Conservation (phyloP, 108 stramenopile genomes). For the Mayamaea pseudoterrestris region DNA sequence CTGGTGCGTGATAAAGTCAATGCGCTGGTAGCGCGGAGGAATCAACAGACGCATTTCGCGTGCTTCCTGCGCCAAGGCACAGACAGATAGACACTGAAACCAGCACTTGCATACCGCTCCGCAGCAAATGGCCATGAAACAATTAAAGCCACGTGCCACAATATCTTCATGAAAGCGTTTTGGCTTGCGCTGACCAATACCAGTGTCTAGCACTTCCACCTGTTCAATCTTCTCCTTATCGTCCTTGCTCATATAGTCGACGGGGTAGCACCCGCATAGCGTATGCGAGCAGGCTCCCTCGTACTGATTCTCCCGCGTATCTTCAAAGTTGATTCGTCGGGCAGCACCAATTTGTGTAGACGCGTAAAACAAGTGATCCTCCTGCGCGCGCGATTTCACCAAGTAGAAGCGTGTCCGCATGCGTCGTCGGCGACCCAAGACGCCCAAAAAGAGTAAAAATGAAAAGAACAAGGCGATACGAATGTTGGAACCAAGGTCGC, state of each 20-base stretch:
- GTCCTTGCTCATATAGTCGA: slow-evolving; percentile 31
- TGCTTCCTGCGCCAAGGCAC: slow-evolving; percentile 80
- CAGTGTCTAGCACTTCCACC: slow-evolving; percentile 18
- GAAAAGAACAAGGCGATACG: slow-evolving; percentile 38
- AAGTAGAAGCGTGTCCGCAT: slow-evolving; percentile 74
- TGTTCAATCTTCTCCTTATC: slow-evolving; percentile 54
- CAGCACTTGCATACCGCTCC: slow-evolving; percentile 65
- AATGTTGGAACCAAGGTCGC: slow-evolving; percentile 26
- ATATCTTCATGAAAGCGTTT: slow-evolving; percentile 48
- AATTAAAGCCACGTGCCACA: slow-evolving; percentile 41
- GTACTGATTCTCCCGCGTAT: slow-evolving; percentile 65
- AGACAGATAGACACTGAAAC: slow-evolving; percentile 71
- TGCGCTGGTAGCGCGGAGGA: slow-evolving; percentile 61
- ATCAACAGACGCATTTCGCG: slow-evolving; percentile 64
- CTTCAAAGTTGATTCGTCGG: slow-evolving; percentile 35
- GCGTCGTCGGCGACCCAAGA: slow-evolving; percentile 63
- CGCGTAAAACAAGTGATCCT: slow-evolving; percentile 76
- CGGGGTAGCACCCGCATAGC: slow-evolving; percentile 77
- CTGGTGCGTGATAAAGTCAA: slow-evolving; percentile 80
- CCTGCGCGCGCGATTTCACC: slow-evolving; percentile 58
- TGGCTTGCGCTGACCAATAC: slow-evolving; percentile 26
- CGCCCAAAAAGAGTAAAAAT: slow-evolving; percentile 59
- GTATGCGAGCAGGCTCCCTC: slow-evolving; percentile 83
- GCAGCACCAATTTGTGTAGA: slow-evolving; percentile 24
- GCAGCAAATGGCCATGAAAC: slow-evolving; percentile 52